These are phyloP conservation scores for Pyrenophora seminiperda DNA, from an alignment of 2,329 filamentous ascomycete species.

Conservation along the genomic window DNA sequence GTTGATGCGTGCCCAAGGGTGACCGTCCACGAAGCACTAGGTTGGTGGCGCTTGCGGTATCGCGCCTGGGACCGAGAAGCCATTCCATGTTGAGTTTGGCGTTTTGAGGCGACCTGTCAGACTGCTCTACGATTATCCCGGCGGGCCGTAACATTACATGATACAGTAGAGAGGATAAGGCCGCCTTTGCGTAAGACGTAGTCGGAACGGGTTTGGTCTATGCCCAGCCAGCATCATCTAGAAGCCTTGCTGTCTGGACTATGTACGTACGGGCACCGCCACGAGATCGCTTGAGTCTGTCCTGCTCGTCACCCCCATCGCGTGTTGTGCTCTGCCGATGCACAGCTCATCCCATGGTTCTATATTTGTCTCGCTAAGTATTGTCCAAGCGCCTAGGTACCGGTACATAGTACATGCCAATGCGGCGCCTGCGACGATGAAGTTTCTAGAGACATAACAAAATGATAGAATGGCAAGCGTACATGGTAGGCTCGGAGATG, in stretches of 20 bases:
- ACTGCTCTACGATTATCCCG: constrained; percentile 25
- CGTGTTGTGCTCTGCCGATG: constrained; percentile 22
- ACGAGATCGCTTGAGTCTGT: constrained; percentile 24
- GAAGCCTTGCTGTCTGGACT: constrained; percentile 30
- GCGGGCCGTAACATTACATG: constrained; percentile 23
- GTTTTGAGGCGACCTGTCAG: constrained; percentile 32
- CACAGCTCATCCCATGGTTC: constrained; percentile 16
- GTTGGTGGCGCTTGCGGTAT: constrained; percentile 39
- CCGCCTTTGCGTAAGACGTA: constrained; percentile 24
- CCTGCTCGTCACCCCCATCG: constrained; percentile 15
- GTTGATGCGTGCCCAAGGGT: constrained; percentile 22
- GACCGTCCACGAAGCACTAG: constrained; percentile 23
- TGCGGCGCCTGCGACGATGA: constrained; percentile 16
- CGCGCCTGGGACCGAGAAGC: constrained; percentile 29
- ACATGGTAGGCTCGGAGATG: background rate
- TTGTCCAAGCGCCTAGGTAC: constrained; percentile 29
- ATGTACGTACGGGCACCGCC: constrained; percentile 30
- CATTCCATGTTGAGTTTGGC: constrained; percentile 33
- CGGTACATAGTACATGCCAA: no score
- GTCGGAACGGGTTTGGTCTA: constrained; percentile 26
- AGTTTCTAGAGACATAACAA: constrained; percentile 24
- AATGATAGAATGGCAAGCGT: constrained; percentile 8
- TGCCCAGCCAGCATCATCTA: constrained; percentile 27
- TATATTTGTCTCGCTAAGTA: constrained; percentile 24
- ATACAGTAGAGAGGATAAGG: constrained; percentile 23